Evolutionary conservation across 345 rosid species (phyloP).

Genomic region (Brassica rapa): DNA sequence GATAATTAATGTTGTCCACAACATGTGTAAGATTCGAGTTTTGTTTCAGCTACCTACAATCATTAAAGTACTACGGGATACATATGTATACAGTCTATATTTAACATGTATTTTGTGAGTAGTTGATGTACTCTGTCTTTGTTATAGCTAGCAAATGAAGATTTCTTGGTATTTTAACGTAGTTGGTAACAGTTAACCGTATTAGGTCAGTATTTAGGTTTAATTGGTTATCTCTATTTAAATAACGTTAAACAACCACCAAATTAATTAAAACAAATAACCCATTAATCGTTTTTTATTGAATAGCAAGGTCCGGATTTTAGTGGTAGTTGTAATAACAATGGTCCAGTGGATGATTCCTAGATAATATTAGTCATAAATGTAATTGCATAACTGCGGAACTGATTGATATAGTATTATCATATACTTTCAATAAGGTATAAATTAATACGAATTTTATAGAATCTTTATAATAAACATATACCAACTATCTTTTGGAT

Average conservation of each 20-base stretch:
- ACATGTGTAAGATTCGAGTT: conserved; percentile 18
- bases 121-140: conserved; percentile 35
- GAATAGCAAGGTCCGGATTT: background rate
- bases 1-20: conserved; percentile 30
- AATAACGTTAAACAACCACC: conserved; percentile 14
- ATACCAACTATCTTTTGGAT: conserved; percentile 26
- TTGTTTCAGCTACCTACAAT: background rate
- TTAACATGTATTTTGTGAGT: conserved; percentile 11
- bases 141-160: conserved; percentile 26
- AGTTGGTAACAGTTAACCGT: conserved; percentile 41
- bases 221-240: conserved; percentile 3
- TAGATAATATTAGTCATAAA: conserved; percentile 7
- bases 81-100: background rate
- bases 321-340: conserved; percentile 11
- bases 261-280: background rate
- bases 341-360: conserved; percentile 1
- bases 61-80: background rate
- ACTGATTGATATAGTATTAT: conserved; percentile 15
- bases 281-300: background rate
- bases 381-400: background rate
- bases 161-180: conserved; percentile 23
- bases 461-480: conserved; percentile 18
- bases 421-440: background rate
- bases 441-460: background rate
- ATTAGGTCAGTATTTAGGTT: conserved; percentile 33